Conservation (phyloP, 1,284 basidiomycete species). For the Peniophora sp. region DNA sequence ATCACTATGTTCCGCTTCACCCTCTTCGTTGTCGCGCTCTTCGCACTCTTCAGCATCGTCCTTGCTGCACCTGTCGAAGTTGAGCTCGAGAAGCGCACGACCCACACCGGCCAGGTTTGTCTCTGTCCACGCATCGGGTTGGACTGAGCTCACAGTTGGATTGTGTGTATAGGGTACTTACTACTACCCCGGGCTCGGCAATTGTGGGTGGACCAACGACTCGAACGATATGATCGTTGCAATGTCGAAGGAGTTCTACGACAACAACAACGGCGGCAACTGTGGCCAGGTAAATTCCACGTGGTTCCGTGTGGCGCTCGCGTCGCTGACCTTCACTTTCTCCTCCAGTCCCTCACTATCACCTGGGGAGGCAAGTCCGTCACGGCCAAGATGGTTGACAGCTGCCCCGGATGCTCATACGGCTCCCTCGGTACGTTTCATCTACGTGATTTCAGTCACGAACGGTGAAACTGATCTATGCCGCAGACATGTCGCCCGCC, state of each 20-base stretch:
- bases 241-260: conserved; percentile 26
- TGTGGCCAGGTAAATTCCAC: conserved; percentile 26
- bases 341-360: conserved; percentile 21
- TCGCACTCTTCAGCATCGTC: neutral
- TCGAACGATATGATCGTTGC: conserved; percentile 31
- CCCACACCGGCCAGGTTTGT: neutral
- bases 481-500: conserved; percentile 46
- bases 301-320: neutral
- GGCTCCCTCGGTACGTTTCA: conserved; percentile 27
- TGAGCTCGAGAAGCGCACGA: conserved; percentile 1
- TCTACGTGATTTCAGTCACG: neutral
- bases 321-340: neutral
- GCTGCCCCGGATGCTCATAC: conserved; percentile 26
- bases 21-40: neutral
- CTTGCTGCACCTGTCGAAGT: neutral
- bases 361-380: conserved; percentile 22
- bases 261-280: conserved; percentile 20
- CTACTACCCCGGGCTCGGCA: conserved; percentile 34
- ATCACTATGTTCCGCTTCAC: neutral
- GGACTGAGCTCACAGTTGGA: neutral
- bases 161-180: conserved; percentile 28
- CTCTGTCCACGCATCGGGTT: neutral
- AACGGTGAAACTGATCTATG: neutral
- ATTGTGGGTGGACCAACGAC: conserved; percentile 28
- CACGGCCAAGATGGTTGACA: conserved; percentile 23